Base-by-base conservation (phyloP, 257 asterid species). In the Rauvolfia tetraphylla region DNA sequence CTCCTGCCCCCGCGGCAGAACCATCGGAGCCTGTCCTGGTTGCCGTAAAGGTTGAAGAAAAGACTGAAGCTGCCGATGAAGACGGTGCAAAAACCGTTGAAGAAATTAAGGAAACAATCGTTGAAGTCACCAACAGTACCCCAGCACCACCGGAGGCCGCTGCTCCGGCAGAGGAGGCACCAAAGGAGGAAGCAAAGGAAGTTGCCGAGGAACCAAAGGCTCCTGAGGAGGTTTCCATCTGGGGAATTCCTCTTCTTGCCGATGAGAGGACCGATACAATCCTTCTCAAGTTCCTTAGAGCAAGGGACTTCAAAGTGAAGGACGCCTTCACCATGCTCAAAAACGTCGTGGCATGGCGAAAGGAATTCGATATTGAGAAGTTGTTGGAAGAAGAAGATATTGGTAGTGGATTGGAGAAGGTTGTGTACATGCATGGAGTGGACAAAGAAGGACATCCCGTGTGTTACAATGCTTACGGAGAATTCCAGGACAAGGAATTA, bases 401-500 rank as follows among this genome's bases (percentile, higher is more conserved):
- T 11, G 82, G 86, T 1, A 86, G 85, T 22, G 98, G 98, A 34
- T 91, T 95, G 18, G 97, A 92, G 7, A 95, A 90, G 68, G 97
- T 91, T 14, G 98, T 90, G 5, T 95, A 87, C 81, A 79, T 86
- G 58, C 91, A 95, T 41, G 98, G 98, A 0, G 90, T 82, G 2
- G 98, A 95, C 18, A 95, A 87, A 70, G 98, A 92, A 75, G 95
- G 96, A 0, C 98, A 95, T 84, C 97, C 96, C 7, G 91, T 95
- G 36, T 88, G 90, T 67, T 95, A 91, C 89, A 95, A 95, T 56
- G 93, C 96, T 23, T 91, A 89, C 70, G 99, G 98, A 0, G 99
- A 90, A 48, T 91, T 95, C 53, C 96, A 95, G 80, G 90, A 95
- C 25, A 95, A 90, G 79, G 99, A 92, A 34, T 74, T 95, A 76